Evolutionary conservation across 2,329 filamentous ascomycete species (phyloP), one percentile per base, ranked within the genome.

Genomic region (Aspergillus sp.): DNA sequence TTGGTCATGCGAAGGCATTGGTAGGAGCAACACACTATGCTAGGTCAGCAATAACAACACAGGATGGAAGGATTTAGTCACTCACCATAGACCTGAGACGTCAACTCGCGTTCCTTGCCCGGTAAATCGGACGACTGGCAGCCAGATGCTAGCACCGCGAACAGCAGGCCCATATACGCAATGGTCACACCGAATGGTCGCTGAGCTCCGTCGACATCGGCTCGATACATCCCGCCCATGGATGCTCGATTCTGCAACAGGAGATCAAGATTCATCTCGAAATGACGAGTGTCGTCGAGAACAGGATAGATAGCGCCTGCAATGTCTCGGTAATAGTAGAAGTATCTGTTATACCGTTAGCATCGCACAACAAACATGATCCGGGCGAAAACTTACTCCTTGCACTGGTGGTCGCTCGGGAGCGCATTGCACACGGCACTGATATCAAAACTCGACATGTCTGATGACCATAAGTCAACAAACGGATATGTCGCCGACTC

Each of bases 401-500:
- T 72, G 59, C 82, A 82, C 60, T 85, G 79, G 19, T 76, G 71
- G 60, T 86, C 83, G 54, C 72, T 77, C 0, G 83, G 83, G 30
- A 86, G 68, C 1, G 81, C 81, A 58, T 80, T 82, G 33, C 80
- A 81, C 2, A 86, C 74, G 48, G 83, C 81, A 52, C 74, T 78
- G 4, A 83, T 76, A 60, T 83, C 79, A 54, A 80, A 76, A 5
- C 81, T 73, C 1, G 80, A 82, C 46, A 79, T 82, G 51, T 84
- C 81, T 2, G 81, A 81, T 5, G 83, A 83, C 82, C 82, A 86
- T 2, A 86, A 69, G 61, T 85, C 83, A 24, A 86, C 81, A 60
- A 86, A 86, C 6, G 83, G 83, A 61, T 86, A 86, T 8, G 82
- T 85, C 3, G 82, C 82, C 35, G 79, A 82, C 60, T 85, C 82